Base-by-base conservation (phyloP, 176 grass and related monocot genomes). In the Dendrocalamus sinicus region DNA sequence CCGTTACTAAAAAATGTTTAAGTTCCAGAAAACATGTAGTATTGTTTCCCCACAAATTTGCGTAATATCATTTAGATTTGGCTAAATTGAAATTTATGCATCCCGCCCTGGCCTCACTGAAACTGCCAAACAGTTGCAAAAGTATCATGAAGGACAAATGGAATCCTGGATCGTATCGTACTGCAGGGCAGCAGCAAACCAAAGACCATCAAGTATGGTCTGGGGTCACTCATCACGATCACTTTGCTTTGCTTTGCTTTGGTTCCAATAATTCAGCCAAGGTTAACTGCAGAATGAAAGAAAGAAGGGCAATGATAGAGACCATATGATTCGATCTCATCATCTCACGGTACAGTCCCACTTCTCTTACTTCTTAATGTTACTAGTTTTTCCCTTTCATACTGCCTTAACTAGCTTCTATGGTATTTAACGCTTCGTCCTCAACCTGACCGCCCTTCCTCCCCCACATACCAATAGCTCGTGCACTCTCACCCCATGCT, bases 181-280 rank as follows among this genome's bases (percentile, higher is more conserved):
- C 53, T 70, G 30, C 63, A 41, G 17, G 17, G 32, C 51, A 79
- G 45, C 12, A 11, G 50, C 35, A 51, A 41, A 62, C 41, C 41
- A 67, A 23, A 24, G 50, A 54, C 22, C 82, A 76, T 76, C 46
- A 84, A 72, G 45, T 57, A 43, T 62, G 82, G 60, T 35, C 22
- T 61, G 53, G 45, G 45, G 55, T 73, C 48, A 81, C 14, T 46
- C 83, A 15, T 84, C 82, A 52, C 78, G 20, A 80, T 35, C 80
- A 15, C 77, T 74, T 74, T 45, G 83, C 59, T 73, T 85, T 44
- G n/a, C 8, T 52, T 41, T 19, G 47, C 62, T 90, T 90, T 90
- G 84, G 72, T 24, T 68, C 80, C 80, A 90, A 87, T 83, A 87
- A 90, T 90, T 83, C 70, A 9, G 59, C 67, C 67, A 78, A 85